A percentile compares a stretch with the other conserved stretches of the same genome.
Evolutionary conservation across 1,284 basidiomycete genomes (phyloP).

Genomic region (Exobasidium rhododendri): DNA sequence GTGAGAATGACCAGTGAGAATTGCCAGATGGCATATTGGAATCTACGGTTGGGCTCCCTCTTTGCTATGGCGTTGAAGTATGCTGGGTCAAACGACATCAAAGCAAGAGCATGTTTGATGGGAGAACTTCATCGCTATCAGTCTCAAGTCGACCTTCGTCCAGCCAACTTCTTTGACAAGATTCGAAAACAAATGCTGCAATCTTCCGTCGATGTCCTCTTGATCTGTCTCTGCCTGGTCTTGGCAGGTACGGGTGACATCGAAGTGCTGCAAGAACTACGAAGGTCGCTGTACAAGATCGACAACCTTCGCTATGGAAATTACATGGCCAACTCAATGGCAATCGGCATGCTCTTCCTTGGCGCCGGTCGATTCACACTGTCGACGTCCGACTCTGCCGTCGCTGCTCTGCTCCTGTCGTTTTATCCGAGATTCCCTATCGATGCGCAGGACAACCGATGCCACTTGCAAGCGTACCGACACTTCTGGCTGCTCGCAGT

Average conservation of each 20-base stretch:
- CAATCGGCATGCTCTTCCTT: slow-evolving; percentile 86
- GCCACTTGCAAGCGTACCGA: slow-evolving; percentile 85
- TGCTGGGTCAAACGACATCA: slow-evolving; percentile 64
- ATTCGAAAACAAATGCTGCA: slow-evolving; percentile 70
- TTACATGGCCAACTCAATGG: slow-evolving; percentile 86
- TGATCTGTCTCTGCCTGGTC: slow-evolving; percentile 79
- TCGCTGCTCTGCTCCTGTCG: slow-evolving; percentile 81
- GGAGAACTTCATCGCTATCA: slow-evolving; percentile 72
- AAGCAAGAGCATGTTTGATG: slow-evolving; percentile 78
- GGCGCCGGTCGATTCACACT: slow-evolving; percentile 89
- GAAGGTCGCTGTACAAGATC: slow-evolving; percentile 61
- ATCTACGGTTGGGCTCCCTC: slow-evolving; percentile 69
- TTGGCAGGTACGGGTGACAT: slow-evolving; percentile 97
- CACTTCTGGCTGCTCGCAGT: slow-evolving; percentile 94
- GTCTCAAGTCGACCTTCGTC: slow-evolving; percentile 56
- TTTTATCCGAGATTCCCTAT: slow-evolving; percentile 80
- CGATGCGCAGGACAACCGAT: slow-evolving; percentile 76
- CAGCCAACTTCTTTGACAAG: slow-evolving; percentile 10
- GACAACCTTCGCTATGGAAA: slow-evolving; percentile 67
- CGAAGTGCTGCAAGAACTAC: slow-evolving; percentile 78
- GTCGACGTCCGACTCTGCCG: slow-evolving; percentile 83
- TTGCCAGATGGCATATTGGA: slow-evolving; percentile 40
- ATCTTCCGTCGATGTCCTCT: slow-evolving; percentile 81
- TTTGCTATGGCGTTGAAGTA: slow-evolving; percentile 88
- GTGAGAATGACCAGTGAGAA: slow-evolving; percentile 62